These are phyloP conservation scores for Xanthoparmelia taractica DNA, from an alignment of 495 filamentous ascomycete species.

Conservation along the genomic window DNA sequence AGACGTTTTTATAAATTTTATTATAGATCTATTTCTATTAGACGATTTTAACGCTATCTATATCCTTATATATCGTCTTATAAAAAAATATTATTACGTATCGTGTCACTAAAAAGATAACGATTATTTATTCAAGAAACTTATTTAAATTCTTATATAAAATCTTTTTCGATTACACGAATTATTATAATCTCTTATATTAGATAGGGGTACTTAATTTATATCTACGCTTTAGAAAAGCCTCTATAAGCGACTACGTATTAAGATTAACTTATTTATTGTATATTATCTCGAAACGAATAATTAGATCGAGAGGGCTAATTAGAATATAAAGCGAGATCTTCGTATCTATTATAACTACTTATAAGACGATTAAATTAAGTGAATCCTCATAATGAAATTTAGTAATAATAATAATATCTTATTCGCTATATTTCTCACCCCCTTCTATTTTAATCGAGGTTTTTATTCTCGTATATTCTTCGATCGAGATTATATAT, in stretches of 20 bases:
- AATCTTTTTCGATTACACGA: background rate
- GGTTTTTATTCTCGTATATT: background rate
- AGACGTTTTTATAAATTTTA: background rate
- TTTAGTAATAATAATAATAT: background rate
- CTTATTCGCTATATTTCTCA: background rate
- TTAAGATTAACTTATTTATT: background rate
- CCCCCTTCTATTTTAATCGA: background rate
- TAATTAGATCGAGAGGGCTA: background rate
- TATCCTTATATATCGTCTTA: background rate
- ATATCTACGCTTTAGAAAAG: background rate
- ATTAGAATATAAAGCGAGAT: background rate
- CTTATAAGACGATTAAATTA: background rate
- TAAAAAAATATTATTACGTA: background rate
- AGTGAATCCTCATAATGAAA: background rate
- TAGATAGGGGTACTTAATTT: background rate
- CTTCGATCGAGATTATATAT: background rate
- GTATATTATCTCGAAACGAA: background rate
- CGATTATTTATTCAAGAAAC: background rate
- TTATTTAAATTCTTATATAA: background rate
- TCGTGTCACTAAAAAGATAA: background rate
- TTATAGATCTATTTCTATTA: background rate
- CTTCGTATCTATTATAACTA: background rate
- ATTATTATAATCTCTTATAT: background rate
- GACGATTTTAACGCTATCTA: background rate
- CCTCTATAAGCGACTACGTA: background rate